phyloP scores from a whole-genome alignment of 2,329 filamentous ascomycete species.

The Tolypocladium album region DNA sequence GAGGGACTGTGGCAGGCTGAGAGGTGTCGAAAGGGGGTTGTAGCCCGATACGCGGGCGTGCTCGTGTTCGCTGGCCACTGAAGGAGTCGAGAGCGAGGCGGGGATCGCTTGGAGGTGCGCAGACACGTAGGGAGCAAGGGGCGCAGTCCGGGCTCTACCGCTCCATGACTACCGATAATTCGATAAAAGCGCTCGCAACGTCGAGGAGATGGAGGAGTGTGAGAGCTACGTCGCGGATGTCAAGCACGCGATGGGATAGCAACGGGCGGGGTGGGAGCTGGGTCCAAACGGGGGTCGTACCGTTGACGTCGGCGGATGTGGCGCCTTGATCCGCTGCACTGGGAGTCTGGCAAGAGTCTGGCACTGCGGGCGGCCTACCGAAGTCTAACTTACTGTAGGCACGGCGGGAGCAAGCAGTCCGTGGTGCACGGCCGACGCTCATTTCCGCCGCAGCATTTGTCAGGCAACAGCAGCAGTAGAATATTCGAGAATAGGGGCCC shows the following conservation, averaged over 20 bases:
- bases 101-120: neutral
- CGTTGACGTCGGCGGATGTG: neutral
- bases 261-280: neutral
- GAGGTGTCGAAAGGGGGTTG: neutral
- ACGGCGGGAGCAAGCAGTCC: too few relatives aligned
- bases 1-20: neutral
- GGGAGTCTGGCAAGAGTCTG: neutral
- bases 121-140: neutral
- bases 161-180: neutral
- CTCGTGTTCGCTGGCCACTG: neutral
- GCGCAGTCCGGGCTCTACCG: neutral
- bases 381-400: too few relatives aligned
- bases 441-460: neutral
- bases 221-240: neutral
- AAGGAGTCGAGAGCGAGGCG: neutral
- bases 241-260: neutral
- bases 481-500: neutral
- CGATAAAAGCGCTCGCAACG: neutral
- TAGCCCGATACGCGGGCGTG: neutral
- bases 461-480: neutral
- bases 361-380: too few relatives aligned
- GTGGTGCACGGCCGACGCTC: too few relatives aligned
- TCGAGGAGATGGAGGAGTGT: neutral
- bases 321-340: neutral
- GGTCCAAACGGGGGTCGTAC: neutral